Evolutionary conservation across 352 stramenopile genomes (phyloP), one percentile per base, ranked within the genome.

Genomic region (Phytophthora multivora): DNA sequence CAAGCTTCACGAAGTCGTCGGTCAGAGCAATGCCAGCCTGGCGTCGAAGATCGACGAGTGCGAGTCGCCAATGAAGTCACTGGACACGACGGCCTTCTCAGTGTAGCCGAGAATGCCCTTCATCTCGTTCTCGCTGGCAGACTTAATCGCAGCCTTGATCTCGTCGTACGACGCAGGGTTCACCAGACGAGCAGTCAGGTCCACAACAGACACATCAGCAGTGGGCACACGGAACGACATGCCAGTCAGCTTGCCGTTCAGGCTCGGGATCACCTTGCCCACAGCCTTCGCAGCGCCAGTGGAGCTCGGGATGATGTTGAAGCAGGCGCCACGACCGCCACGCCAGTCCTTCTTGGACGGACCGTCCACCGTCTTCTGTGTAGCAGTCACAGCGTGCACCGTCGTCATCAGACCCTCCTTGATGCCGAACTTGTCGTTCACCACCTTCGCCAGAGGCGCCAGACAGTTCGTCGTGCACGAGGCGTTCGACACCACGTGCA

Each of bases 401-500:
- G 97, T 99, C 69, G 96, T 99, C 97, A 99, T 99, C 28, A 99
- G 82, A 71, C 91, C 97, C 64, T 99, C 95, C 73, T 98, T 95
- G 71, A 99, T 97, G 70, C 97, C 97, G 69, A 99, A 99, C 62
- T 97, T 95, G 76, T 99, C 96, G 82, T 99, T 91, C 71, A 99
- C 90, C 54, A 99, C 95, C 90, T 99, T 99, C 53, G 97, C 97
- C 48, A 99, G 75, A 21, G 97, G 97, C 51, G 97, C 97, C 61
- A 99, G 83, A 76, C 97, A 99, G 90, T 99, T 99, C 70, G 97
- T 99, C 54, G 97, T 99, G 86, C 97, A 99, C 57, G 95, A 99
- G 16, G 97, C 97, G 80, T 98, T 99, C 58, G 96, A 99, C 60
- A 99, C 96, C 59, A 99, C 91, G 82, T 98, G 68, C 83, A 98